Evolutionary conservation across 495 filamentous ascomycete genomes (phyloP), one percentile per base, ranked within the genome.

Genomic region (Xylaria intraflava): DNA sequence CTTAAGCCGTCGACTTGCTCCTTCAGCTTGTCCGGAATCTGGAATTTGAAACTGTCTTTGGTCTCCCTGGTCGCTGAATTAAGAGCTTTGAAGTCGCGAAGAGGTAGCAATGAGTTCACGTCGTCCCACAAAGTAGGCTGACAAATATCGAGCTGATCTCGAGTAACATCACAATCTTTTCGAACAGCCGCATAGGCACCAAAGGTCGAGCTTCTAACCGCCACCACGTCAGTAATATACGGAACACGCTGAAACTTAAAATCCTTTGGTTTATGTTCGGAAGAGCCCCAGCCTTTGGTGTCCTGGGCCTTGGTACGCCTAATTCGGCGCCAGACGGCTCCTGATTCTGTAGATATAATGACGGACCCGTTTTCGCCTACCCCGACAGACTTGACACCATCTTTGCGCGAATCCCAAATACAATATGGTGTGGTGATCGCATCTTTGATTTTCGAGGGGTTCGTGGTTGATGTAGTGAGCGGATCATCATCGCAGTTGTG

Each of bases 301-400:
- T 88, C 83, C 61, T 95, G 95, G 54, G 82, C 80, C 55, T 90
- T 92, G 8, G 78, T 75, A 58, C 94, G 79, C 60, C 88, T 90
- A 51, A 89, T 79, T 42, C 92, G 83, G 50, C 79, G 83, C 91
- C 91, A 98, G 1, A 96, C 91, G 40, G 87, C 91, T 6, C 93
- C 93, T 31, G 89, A 90, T 51, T 88, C 78, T 1, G 93, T 97
- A 59, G 89, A 91, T 52, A 98, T 82, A 53, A 98, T 95, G 54
- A 98, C 89, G 2, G 90, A 95, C 6, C 90, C 94, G 72, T 96
- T 87, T 65, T 94, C 89, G 12, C 90, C 89, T 5, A 98, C 84
- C 55, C 83, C 87, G 16, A 95, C 87, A 58, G 95, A 94, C 55
- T 78, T 80, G 8, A 86, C 91, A 10, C 89, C 78, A 53, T 82